These are phyloP conservation scores for Hymenoscyphus fructigenus DNA, from an alignment of 2,329 filamentous ascomycete species.

Conservation along the genomic window DNA sequence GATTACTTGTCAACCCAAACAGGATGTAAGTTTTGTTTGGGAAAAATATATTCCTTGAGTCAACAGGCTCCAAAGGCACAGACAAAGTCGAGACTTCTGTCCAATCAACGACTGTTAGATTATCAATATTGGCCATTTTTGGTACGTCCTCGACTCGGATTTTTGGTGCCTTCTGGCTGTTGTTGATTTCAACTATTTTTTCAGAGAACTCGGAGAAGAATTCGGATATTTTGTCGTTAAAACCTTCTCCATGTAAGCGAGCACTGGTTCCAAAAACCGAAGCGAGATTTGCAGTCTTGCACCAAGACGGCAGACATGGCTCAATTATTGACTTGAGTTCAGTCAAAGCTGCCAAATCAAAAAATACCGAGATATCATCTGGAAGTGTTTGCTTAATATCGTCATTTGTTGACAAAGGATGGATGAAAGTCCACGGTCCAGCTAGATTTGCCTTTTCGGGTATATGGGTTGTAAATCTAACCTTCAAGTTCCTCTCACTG, in stretches of 20 bases:
- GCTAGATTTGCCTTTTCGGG: background rate
- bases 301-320: background rate
- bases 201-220: background rate
- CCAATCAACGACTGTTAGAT: slow-evolving; percentile 14
- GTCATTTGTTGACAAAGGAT: background rate
- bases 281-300: background rate
- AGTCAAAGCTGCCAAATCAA: background rate
- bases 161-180: background rate
- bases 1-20: slow-evolving; percentile 29
- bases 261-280: background rate
- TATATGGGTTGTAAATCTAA: slow-evolving; percentile 1
- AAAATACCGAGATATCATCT: background rate
- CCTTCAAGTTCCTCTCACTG: background rate
- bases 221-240: background rate
- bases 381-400: slow-evolving; percentile 3
- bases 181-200: background rate
- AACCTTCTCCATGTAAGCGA: background rate
- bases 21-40: slow-evolving; percentile 35
- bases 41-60: slow-evolving; percentile 14
- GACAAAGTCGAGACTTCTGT: slow-evolving; percentile 26
- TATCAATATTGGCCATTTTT: background rate
- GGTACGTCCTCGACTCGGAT: background rate
- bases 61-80: background rate
- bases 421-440: slow-evolving; percentile 1
- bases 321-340: background rate